Evolutionary conservation across 306 rosid genomes (phyloP).

Genomic region (Purshia tridentata): DNA sequence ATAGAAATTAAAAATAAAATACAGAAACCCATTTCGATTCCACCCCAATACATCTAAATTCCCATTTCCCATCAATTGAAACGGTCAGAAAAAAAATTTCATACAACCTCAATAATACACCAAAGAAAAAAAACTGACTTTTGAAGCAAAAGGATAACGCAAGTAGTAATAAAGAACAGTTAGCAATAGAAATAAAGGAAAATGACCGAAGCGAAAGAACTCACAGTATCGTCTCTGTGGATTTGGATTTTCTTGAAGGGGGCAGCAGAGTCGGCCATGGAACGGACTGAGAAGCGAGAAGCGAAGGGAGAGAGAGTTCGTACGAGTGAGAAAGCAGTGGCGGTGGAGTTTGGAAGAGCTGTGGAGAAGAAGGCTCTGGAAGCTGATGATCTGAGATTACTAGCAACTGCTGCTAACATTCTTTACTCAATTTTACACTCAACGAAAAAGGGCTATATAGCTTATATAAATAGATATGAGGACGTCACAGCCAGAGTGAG

Average conservation of each 20-base stretch:
- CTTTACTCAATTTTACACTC: not conserved
- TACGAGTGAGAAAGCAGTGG: conserved; percentile 23
- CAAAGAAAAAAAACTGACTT: not conserved
- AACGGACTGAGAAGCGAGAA: conserved; percentile 59
- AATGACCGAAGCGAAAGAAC: conserved; percentile 7
- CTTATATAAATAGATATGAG: not conserved
- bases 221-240: conserved; percentile 69
- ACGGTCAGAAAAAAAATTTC: not conserved
- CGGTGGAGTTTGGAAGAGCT: conserved; percentile 18
- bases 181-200: not conserved
- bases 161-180: not conserved
- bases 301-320: conserved; percentile 30
- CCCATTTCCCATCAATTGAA: not conserved
- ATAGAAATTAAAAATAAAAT: not conserved
- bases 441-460: not conserved
- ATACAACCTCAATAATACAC: not conserved
- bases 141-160: too few species aligned
- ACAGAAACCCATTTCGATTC: conserved; percentile 4
- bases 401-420: conserved; percentile 30
- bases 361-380: conserved; percentile 35
- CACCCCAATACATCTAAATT: not conserved
- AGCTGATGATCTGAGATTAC: conserved; percentile 27
- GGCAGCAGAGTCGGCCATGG: conserved; percentile 63
- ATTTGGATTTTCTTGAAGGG: conserved; percentile 82
- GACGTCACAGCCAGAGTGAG: too few species aligned